phyloP scores from a whole-genome alignment of 257 asterid species.

The Solanum neorickii region DNA sequence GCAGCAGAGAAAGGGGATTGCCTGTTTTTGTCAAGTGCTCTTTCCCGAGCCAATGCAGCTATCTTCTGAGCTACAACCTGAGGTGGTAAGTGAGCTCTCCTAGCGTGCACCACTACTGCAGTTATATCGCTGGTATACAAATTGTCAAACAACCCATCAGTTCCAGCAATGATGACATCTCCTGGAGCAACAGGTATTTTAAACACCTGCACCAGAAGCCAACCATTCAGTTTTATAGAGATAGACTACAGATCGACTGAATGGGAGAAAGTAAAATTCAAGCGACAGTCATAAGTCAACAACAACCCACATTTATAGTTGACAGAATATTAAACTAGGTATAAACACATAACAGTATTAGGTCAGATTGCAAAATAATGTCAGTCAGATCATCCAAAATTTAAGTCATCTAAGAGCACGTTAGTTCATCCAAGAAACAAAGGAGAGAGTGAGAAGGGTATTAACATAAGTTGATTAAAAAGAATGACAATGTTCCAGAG shows the following conservation, averaged over 20 bases:
- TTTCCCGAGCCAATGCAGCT: slow-evolving; percentile 80
- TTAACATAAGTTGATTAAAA: background rate
- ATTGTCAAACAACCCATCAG: slow-evolving; percentile 98
- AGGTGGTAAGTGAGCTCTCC: slow-evolving; percentile 80
- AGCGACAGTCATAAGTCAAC: background rate
- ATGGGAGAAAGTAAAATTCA: background rate
- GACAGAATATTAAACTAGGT: background rate
- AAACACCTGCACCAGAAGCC: slow-evolving; percentile 50
- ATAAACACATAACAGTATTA: background rate
- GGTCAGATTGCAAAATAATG: background rate
- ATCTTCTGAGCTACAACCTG: slow-evolving; percentile 90
- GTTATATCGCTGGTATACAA: slow-evolving; percentile 76
- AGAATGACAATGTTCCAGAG: background rate
- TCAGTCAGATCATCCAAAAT: background rate
- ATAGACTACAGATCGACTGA: background rate
- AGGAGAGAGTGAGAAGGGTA: background rate
- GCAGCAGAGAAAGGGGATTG: slow-evolving; percentile 96
- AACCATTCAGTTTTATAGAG: background rate
- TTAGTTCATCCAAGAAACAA: background rate
- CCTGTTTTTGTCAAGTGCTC: slow-evolving; percentile 80
- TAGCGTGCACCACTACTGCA: slow-evolving; percentile 76
- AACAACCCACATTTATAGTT: background rate
- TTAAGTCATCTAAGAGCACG: background rate
- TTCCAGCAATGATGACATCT: slow-evolving; percentile 90
- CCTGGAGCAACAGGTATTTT: slow-evolving; percentile 83